Base-by-base conservation (phyloP, 306 rosid species). In the Trifolium fragiferum region DNA sequence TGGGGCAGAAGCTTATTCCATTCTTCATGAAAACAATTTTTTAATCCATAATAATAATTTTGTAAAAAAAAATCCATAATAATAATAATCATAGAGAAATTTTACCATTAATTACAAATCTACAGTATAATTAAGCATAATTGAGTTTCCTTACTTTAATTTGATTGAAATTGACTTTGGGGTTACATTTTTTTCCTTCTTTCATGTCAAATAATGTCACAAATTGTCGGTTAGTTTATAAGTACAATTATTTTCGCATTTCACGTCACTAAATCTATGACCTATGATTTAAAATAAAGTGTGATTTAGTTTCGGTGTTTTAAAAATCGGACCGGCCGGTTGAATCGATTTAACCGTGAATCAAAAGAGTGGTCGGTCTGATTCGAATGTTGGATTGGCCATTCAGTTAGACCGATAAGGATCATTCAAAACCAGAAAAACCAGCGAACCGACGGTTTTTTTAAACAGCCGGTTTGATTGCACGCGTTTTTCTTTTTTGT, bases 1-100 rank as follows among this genome's bases (percentile, higher is more conserved):
- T 77, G 82, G 82, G 69, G 8, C 50, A 38, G 15, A n/a, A 7
- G 13, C 18, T 77, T 73, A 77, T 73, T 82, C 79, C 58, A 72
- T 59, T 81, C 35, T 19, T 40, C 6, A 8, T 14, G 2, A n/a
- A 60, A 72, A 30, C 38, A 57, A 0, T 72, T 67, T 60, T 73
- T 73, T 66, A 59, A 12, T 58, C 15, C 54, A 19, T 20, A 10
- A 6, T 35, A 4, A 41, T 55, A 57, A 61, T n/a, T n/a, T n/a
- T n/a, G n/a, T n/a, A n/a, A n/a, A n/a, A n/a, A n/a, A n/a, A n/a
- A 59, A 12, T 58, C 15, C 54, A 19, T 20, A 10, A 6, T 35
- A 4, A 41, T 55, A 57, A 23, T 55, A 37, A 47, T 64, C 51
- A 23, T 13, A 3, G 44, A 10, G n/a, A n/a, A 47, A 46, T 57